phyloP scores from a whole-genome alignment of 768 basidiomycete genomes.

The Tricholoma saponaceum region DNA sequence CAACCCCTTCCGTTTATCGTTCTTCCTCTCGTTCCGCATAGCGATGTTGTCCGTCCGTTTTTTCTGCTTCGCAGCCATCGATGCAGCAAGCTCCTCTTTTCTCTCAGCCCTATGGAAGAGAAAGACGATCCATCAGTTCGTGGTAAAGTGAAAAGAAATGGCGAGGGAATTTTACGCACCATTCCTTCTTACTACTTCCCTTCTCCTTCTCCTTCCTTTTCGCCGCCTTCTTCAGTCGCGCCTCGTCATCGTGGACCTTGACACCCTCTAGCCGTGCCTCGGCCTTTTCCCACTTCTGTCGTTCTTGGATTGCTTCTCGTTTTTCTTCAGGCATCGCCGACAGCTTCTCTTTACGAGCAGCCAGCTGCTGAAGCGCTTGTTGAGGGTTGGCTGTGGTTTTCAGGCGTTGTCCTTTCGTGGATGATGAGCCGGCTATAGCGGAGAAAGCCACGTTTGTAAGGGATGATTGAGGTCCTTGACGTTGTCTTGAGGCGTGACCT shows the following conservation, averaged over 20 bases:
- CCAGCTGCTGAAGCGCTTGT: constrained; percentile 80
- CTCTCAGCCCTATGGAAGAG: constrained; percentile 66
- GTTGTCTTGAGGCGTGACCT: constrained; percentile 21
- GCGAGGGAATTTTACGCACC: constrained; percentile 46
- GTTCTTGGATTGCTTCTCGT: constrained; percentile 73
- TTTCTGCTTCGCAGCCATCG: constrained; percentile 85
- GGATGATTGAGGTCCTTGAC: constrained; percentile 31
- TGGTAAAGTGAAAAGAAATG: not conserved
- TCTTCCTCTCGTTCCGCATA: constrained; percentile 72
- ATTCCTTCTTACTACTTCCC: constrained; percentile 74
- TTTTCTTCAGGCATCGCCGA: constrained; percentile 79
- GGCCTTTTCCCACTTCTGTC: constrained; percentile 88
- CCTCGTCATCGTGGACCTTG: constrained; percentile 88
- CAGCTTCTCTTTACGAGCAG: constrained; percentile 73
- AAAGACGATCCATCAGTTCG: not conserved
- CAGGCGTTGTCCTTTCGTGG: constrained; percentile 49
- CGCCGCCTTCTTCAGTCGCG: constrained; percentile 82
- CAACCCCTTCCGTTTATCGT: constrained; percentile 58
- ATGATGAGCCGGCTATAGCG: constrained; percentile 48
- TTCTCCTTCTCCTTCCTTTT: constrained; percentile 94
- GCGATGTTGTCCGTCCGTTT: constrained; percentile 91
- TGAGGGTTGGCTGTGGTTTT: constrained; percentile 77
- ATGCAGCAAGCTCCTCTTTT: constrained; percentile 68
- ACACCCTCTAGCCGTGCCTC: constrained; percentile 83
- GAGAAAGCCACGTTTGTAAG: constrained; percentile 71